Base-by-base conservation (phyloP, 305 asterid genomes). In the Fraxinus albicans region DNA sequence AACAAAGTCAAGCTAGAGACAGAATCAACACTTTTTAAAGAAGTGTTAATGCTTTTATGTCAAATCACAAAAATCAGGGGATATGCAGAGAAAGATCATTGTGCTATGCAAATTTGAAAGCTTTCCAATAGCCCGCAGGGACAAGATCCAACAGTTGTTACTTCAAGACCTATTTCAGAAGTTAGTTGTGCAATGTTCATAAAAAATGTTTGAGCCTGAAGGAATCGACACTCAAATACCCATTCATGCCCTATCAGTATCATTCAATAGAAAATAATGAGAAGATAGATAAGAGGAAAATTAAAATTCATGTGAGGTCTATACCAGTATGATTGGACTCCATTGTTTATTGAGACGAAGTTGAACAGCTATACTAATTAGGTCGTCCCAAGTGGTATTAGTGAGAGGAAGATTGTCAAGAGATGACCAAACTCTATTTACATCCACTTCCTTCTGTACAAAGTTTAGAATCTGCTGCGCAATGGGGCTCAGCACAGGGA, bases 401-500 rank as follows among this genome's bases (percentile, higher is more conserved):
- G 91, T 91, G 76, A 89, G 91, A 81, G 93, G 93, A 86, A 95
- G 88, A 83, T 90, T 87, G 82, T 91, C 96, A 42, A 95, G 87
- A 77, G 94, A 86, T 76, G 87, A 77, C 96, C 95, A 90, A 82
- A 95, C 79, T 87, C 89, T 86, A 83, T 70, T 86, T 69, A 79
- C 72, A 80, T 90, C 91, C 47, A 12, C 77, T 85, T 93, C 97
- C 78, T 83, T 88, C 83, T 88, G 95, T 34, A 93, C 82, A 83
- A 92, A 93, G 86, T 88, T 85, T 77, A 92, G 89, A 80, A 95
- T 90, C 80, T 91, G 84, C 63, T 83, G 94, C 2, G 98, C 98
- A 76, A 79, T 77, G 55, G 98, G 98, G 86, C 96, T 95, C 85
- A 95, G 84, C 21, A 95, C 96, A 0, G 98, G 98, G 86, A 92